Evolutionary conservation across 495 filamentous ascomycete species (phyloP), one percentile per base, ranked within the genome.

Genomic region (Neurospora africana): DNA sequence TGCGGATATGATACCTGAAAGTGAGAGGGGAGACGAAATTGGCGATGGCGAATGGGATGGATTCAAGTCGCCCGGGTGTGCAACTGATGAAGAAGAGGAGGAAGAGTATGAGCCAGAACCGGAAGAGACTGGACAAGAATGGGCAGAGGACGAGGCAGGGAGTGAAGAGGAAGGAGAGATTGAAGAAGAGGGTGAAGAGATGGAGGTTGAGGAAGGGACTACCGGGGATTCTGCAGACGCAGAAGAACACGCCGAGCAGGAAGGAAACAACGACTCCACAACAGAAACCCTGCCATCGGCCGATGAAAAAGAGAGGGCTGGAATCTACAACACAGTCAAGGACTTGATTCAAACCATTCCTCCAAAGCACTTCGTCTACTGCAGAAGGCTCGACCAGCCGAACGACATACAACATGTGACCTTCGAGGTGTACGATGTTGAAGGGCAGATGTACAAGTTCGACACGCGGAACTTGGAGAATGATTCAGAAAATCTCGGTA

Each of bases 131-230:
- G 53, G 19, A 61, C 6, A 1, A 17, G 27, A 61, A 19, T 13
- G 44, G 44, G 23, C 11, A 33, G 23, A 9, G 0, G 53, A 5
- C 0, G 23, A 9, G 23, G 38, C 36, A 30, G 21, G 11, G 7
- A 11, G 9, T 15, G 17, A 69, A 15, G 69, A 69, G 37, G 61
- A 69, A 69, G 67, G 65, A 72, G 27, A 21, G 10, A 17, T 21
- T 23, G 17, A 43, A 43, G 27, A 72, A 17, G n/a, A 69, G 37
- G 19, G 39, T 53, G 30, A 8, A 33, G 19, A 69, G 37, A 30
- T 43, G 11, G 39, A 69, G n/a, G 30, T 33, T 23, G 71, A 53
- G 27, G 65, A 72, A 30, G 6, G 23, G 23, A 4, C 11, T 61
- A 1, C 13, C 8, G 23, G 7, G 33, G 53, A 33, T 61, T 17